These are phyloP conservation scores for Candida maltosa DNA, from an alignment of 805 yeast species.

Conservation along the genomic window DNA sequence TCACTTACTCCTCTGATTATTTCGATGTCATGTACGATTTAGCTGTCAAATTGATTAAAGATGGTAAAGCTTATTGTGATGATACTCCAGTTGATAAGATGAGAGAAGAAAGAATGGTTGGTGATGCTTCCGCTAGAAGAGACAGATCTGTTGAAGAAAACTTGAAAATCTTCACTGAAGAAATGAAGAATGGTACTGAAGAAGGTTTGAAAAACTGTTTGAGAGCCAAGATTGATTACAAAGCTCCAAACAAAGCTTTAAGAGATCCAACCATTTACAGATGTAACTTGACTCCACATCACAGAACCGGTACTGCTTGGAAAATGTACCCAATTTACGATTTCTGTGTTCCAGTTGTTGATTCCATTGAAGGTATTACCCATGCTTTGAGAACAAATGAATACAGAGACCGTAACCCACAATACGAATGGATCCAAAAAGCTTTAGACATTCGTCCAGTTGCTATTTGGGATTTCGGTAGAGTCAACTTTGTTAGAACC, in stretches of 20 bases:
- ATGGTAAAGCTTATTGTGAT: constrained; percentile 96
- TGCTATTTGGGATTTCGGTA: constrained; percentile 95
- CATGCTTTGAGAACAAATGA: constrained; percentile 97
- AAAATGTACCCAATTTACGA: constrained; percentile 98
- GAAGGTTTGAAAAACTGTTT: constrained; percentile 88
- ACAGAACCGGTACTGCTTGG: constrained; percentile 91
- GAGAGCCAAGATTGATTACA: constrained; percentile 94
- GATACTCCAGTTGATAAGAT: constrained; percentile 91
- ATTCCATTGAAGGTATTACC: constrained; percentile 93
- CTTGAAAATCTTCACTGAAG: constrained; percentile 78
- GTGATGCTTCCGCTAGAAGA: constrained; percentile 88
- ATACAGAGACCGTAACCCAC: constrained; percentile 98
- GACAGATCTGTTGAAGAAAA: constrained; percentile 92
- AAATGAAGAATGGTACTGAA: constrained; percentile 92
- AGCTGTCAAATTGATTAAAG: constrained; percentile 84
- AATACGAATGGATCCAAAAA: constrained; percentile 92
- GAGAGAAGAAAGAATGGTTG: constrained; percentile 99
- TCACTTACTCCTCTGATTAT: constrained; percentile 91
- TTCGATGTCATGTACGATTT: constrained; percentile 87
- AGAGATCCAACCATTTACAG: constrained; percentile 98
- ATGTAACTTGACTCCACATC: constrained; percentile 96
- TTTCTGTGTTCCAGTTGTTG: constrained; percentile 97
- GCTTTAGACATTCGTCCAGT: constrained; percentile 85
- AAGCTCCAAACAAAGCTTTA: constrained; percentile 87
- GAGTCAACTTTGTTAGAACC: constrained; percentile 96